These are phyloP conservation scores for Alternaria panax DNA, from an alignment of 2,329 filamentous ascomycete species.

Conservation along the genomic window DNA sequence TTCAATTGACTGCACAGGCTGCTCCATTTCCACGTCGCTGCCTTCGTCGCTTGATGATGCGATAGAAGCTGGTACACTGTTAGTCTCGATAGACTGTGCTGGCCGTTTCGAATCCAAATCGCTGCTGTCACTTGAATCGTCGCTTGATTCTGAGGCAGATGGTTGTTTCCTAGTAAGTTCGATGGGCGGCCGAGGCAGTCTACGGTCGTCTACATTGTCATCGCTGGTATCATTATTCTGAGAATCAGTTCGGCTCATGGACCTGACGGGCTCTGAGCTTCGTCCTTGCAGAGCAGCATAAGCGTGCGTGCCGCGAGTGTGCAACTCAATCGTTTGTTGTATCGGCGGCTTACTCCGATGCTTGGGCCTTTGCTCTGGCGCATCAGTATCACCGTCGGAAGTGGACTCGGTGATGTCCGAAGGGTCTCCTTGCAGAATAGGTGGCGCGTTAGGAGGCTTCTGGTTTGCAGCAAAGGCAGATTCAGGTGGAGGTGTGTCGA, in stretches of 20 bases:
- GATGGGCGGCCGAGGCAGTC: slow-evolving; percentile 3
- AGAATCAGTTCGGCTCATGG: not conserved
- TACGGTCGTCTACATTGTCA: not conserved
- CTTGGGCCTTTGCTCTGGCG: not conserved
- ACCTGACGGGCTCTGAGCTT: not conserved
- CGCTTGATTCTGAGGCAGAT: not conserved
- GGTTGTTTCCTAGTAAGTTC: not conserved
- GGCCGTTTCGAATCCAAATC: not conserved
- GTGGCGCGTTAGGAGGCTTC: slow-evolving; percentile 10
- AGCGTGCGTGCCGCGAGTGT: slow-evolving; percentile 24
- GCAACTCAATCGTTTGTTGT: slow-evolving; percentile 24
- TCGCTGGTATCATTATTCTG: slow-evolving; percentile 9
- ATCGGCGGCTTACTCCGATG: slow-evolving; percentile 4
- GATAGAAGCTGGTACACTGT: not conserved
- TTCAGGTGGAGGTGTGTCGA: slow-evolving; percentile 14
- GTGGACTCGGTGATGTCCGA: not conserved
- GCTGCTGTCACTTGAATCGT: not conserved
- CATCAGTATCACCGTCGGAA: slow-evolving; percentile 7
- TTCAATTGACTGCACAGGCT: slow-evolving; percentile 3
- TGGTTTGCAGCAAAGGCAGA: slow-evolving; percentile 29
- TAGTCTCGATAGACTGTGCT: slow-evolving; percentile 8
- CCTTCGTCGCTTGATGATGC: not conserved
- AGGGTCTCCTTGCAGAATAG: not conserved
- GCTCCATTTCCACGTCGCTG: not conserved
- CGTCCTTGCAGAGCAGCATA: slow-evolving; percentile 35